Conservation (phyloP, 441 rosid genomes). For the Arabidopsis lyrata region DNA sequence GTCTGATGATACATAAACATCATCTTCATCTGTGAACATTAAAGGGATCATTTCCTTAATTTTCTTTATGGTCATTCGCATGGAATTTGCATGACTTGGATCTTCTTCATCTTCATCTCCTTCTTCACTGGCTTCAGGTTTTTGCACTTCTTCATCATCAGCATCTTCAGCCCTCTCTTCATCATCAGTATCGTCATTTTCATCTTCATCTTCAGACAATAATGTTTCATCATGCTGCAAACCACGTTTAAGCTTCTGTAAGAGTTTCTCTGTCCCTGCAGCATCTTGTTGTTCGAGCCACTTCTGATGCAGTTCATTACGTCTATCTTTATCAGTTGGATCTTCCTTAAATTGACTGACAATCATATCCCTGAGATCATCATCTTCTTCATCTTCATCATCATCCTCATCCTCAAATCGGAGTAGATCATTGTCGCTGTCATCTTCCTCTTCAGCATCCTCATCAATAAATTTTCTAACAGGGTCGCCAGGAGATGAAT, state of each 20-base stretch:
- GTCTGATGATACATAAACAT: constrained; percentile 80
- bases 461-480: constrained; percentile 88
- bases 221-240: constrained; percentile 51
- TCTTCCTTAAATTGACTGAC: constrained; percentile 76
- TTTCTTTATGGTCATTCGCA: constrained; percentile 70
- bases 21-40: constrained; percentile 88
- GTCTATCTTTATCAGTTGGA: constrained; percentile 71
- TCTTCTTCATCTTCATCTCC: constrained; percentile 61
- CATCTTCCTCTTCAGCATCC: constrained; percentile 95
- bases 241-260: constrained; percentile 72
- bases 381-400: constrained; percentile 78
- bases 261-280: constrained; percentile 80
- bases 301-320: constrained; percentile 90
- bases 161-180: constrained; percentile 57
- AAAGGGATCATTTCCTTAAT: constrained; percentile 89
- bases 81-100: constrained; percentile 51
- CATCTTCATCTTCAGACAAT: constrained; percentile 59
- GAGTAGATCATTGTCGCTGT: constrained; percentile 82
- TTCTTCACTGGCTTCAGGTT: constrained; percentile 49
- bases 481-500: constrained; percentile 70
- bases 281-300: constrained; percentile 95
- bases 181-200: constrained; percentile 47
- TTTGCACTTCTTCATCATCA: constrained; percentile 52
- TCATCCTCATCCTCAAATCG: constrained; percentile 77
- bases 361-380: constrained; percentile 78